Evolutionary conservation across 805 yeast genomes (phyloP).

Genomic region (Kodamaea kaohsiungensis): DNA sequence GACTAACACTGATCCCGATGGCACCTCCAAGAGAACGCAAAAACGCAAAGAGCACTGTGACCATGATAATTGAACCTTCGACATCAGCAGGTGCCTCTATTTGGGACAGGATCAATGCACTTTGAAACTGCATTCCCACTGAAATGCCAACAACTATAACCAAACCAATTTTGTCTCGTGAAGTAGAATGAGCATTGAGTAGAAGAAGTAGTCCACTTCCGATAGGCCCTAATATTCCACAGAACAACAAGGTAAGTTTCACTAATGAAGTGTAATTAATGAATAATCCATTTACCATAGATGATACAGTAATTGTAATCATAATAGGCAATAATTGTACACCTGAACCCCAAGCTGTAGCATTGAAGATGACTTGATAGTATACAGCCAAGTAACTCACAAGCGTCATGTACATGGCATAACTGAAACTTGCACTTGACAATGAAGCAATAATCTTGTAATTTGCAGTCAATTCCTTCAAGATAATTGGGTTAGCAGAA

Average conservation of each 20-base stretch:
- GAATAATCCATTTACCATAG: slow-evolving; percentile 33
- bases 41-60: slow-evolving; percentile 35
- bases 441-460: slow-evolving; percentile 41
- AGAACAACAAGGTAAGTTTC: slow-evolving; percentile 31
- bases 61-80: slow-evolving; percentile 36
- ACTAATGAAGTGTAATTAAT: slow-evolving; percentile 28
- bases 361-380: slow-evolving; percentile 38
- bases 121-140: slow-evolving; percentile 38
- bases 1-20: slow-evolving; percentile 32
- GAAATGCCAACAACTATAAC: slow-evolving; percentile 36
- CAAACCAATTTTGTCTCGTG: slow-evolving; percentile 29
- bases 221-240: slow-evolving; percentile 31
- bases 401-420: slow-evolving; percentile 42
- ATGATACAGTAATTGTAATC: slow-evolving; percentile 31
- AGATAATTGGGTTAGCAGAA: slow-evolving; percentile 48
- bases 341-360: slow-evolving; percentile 38
- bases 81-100: slow-evolving; percentile 35
- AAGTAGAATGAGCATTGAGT: slow-evolving; percentile 22
- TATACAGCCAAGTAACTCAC: slow-evolving; percentile 36
- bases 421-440: slow-evolving; percentile 34
- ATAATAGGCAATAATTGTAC: slow-evolving; percentile 37
- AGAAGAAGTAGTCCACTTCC: slow-evolving; percentile 36
- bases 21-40: slow-evolving; percentile 33
- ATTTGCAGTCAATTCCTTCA: slow-evolving; percentile 39
- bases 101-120: slow-evolving; percentile 35